Evolutionary conservation across 345 rosid genomes (phyloP).

Genomic region (Populus simonii): DNA sequence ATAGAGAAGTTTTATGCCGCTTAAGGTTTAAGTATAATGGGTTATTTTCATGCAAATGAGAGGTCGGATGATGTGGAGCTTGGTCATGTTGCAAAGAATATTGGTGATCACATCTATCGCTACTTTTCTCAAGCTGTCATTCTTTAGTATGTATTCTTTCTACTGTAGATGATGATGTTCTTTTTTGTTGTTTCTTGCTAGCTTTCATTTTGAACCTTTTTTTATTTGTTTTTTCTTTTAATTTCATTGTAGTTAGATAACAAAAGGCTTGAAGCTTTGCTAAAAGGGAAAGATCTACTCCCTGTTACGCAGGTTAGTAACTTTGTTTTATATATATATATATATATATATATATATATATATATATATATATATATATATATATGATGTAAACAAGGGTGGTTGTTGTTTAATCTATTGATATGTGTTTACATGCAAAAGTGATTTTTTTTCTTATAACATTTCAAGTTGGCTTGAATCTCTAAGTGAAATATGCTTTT

Average conservation of each 20-base stretch:
- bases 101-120: constrained; percentile 84
- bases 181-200: background rate
- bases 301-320: constrained; percentile 80
- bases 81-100: constrained; percentile 69
- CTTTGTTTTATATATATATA: too few relatives aligned
- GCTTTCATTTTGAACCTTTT: constrained; percentile 2
- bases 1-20: constrained; percentile 72
- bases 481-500: too few relatives aligned
- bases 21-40: constrained; percentile 74
- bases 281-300: constrained; percentile 59
- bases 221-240: too few relatives aligned
- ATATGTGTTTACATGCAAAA: too few relatives aligned
- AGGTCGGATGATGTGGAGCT: constrained; percentile 75
- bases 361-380: too few relatives aligned
- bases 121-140: constrained; percentile 73
- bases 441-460: too few relatives aligned
- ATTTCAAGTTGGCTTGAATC: too few relatives aligned
- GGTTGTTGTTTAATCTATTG: too few relatives aligned
- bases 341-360: too few relatives aligned
- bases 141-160: constrained; percentile 52
- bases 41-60: constrained; percentile 94
- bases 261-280: constrained; percentile 71
- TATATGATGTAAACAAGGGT: too few relatives aligned
- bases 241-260: constrained; percentile 60
- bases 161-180: background rate